phyloP scores from a whole-genome alignment of 2,329 filamentous ascomycete species.

The Aspergillus latus region DNA sequence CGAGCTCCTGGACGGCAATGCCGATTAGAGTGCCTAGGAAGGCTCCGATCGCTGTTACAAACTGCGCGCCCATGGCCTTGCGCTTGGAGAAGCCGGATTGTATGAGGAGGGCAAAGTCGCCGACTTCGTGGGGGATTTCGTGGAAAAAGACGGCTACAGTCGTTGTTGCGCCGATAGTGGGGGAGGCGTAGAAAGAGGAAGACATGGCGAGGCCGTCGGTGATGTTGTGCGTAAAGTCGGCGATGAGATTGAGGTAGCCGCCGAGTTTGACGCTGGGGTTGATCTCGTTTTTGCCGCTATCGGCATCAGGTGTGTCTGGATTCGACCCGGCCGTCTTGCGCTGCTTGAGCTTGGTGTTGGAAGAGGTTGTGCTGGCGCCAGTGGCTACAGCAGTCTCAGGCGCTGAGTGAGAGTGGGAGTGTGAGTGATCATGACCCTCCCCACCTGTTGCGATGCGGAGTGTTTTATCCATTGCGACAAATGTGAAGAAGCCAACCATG shows the following conservation, averaged over 20 bases:
- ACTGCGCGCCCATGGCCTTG: constrained; percentile 92
- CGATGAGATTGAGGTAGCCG: constrained; percentile 91
- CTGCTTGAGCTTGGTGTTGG: constrained; percentile 39
- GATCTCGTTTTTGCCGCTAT: constrained; percentile 55
- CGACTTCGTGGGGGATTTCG: constrained; percentile 96
- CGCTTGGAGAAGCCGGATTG: constrained; percentile 94
- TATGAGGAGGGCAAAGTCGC: constrained; percentile 92
- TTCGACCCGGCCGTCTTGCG: constrained; percentile 35
- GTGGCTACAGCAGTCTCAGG: constrained; percentile 22
- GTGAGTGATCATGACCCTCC: constrained; percentile 69
- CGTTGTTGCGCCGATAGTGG: constrained; percentile 91
- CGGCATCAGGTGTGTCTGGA: constrained; percentile 15
- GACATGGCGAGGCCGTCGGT: constrained; percentile 94
- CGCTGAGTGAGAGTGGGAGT: constrained; percentile 56
- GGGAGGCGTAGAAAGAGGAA: constrained; percentile 97
- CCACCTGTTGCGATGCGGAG: constrained; percentile 89
- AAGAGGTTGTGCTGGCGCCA: constrained; percentile 32
- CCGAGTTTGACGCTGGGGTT: constrained; percentile 87
- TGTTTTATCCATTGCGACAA: constrained; percentile 97
- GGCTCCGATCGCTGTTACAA: constrained; percentile 86
- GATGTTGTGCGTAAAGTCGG: constrained; percentile 98
- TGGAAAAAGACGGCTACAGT: constrained; percentile 99
- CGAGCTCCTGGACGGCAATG: constrained; percentile 89
- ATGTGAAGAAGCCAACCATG: constrained; percentile 90
- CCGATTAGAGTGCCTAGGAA: constrained; percentile 90